phyloP scores from a whole-genome alignment of 768 basidiomycete species.

The Podaxis rugospora region DNA sequence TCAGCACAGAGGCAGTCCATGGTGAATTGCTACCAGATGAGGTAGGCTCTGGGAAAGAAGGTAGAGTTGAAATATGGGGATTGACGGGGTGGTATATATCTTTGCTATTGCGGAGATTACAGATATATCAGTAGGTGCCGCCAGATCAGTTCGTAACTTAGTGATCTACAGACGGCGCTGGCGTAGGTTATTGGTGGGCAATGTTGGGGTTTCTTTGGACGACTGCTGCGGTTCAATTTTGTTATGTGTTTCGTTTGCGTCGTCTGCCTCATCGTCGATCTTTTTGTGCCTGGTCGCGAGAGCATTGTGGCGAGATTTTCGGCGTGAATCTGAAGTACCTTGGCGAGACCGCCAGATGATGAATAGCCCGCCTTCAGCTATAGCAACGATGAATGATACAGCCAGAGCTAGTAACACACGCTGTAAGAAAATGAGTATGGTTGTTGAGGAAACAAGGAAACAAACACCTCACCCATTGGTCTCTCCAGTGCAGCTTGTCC shows the following conservation, averaged over 20 bases:
- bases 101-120: slow-evolving; percentile 52
- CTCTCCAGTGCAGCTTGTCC: slow-evolving; percentile 53
- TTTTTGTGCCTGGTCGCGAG: slow-evolving; percentile 30
- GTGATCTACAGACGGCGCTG: slow-evolving; percentile 7
- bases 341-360: slow-evolving; percentile 66
- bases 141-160: slow-evolving; percentile 10
- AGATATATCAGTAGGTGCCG: slow-evolving; percentile 35
- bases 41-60: slow-evolving; percentile 36
- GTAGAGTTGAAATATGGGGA: slow-evolving; percentile 72
- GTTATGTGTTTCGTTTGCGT: slow-evolving; percentile 12
- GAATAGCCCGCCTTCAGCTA: slow-evolving; percentile 66
- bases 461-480: slow-evolving; percentile 65
- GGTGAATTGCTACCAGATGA: slow-evolving; percentile 24
- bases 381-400: slow-evolving; percentile 61
- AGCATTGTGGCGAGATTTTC: slow-evolving; percentile 16
- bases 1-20: slow-evolving; percentile 23
- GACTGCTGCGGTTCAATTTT: slow-evolving; percentile 2
- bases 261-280: slow-evolving; percentile 23
- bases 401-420: slow-evolving; percentile 59
- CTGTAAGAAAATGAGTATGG: slow-evolving; percentile 24
- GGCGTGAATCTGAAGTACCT: slow-evolving; percentile 14
- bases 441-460: not conserved
- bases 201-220: not conserved
- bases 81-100: slow-evolving; percentile 81
- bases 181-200: not conserved